These are phyloP conservation scores for Brettanomyces bruxellensis DNA, from an alignment of 805 yeast species.

Conservation along the genomic window DNA sequence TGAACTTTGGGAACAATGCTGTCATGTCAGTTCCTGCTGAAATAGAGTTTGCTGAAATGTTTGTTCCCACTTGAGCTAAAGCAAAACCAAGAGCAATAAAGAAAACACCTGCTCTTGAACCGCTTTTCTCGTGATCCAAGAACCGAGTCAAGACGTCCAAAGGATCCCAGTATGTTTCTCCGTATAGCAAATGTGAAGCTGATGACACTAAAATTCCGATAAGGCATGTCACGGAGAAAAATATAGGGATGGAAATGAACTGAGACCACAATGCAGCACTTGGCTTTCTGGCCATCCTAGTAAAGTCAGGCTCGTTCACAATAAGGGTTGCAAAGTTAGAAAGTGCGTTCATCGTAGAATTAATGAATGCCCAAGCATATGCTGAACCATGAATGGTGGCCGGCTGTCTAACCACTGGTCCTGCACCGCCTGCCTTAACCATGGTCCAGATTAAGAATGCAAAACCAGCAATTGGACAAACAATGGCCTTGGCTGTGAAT, in stretches of 20 bases:
- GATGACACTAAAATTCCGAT: slow-evolving; percentile 82
- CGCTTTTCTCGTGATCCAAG: slow-evolving; percentile 42
- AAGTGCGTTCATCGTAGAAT: slow-evolving; percentile 68
- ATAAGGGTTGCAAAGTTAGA: slow-evolving; percentile 88
- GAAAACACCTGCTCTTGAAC: slow-evolving; percentile 75
- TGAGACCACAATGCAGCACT: slow-evolving; percentile 48
- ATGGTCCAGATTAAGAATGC: slow-evolving; percentile 80
- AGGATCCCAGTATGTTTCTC: slow-evolving; percentile 76
- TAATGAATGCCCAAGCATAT: slow-evolving; percentile 77
- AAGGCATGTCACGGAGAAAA: slow-evolving; percentile 73
- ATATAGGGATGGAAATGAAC: slow-evolving; percentile 58
- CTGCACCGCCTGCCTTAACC: slow-evolving; percentile 71
- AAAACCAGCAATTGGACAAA: slow-evolving; percentile 78
- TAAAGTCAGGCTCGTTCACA: slow-evolving; percentile 82
- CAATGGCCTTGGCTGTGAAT: slow-evolving; percentile 71
- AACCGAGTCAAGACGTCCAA: slow-evolving; percentile 63
- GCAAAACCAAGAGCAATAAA: slow-evolving; percentile 63
- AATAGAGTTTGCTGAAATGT: slow-evolving; percentile 62
- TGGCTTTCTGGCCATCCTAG: slow-evolving; percentile 65
- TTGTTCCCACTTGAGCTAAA: slow-evolving; percentile 71
- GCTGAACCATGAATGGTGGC: slow-evolving; percentile 47
- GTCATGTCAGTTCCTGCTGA: slow-evolving; percentile 70
- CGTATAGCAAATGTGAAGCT: slow-evolving; percentile 60
- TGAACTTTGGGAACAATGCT: slow-evolving; percentile 51
- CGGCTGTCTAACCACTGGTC: slow-evolving; percentile 55